Conservation (phyloP, 2,329 filamentous ascomycete genomes). For the Cercospora sp. region DNA sequence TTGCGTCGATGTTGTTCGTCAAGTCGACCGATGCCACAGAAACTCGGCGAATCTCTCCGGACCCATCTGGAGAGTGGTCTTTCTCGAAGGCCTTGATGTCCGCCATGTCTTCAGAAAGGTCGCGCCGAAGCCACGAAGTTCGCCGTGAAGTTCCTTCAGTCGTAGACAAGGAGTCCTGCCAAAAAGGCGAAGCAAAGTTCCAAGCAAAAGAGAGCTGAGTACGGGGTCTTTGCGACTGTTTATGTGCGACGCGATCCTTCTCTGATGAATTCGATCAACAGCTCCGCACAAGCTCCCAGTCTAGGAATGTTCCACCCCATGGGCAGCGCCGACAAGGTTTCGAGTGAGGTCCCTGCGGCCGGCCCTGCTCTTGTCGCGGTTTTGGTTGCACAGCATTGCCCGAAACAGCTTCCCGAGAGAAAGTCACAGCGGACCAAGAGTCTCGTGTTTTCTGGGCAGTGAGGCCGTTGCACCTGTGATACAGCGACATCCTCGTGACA, state of each 20-base stretch:
- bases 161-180: conserved; percentile 6
- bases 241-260: background rate
- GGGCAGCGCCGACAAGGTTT: background rate
- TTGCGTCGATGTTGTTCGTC: conserved; percentile 32
- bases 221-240: background rate
- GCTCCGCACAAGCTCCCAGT: background rate
- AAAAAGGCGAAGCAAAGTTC: conserved; percentile 4
- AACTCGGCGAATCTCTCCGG: conserved; percentile 10
- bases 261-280: background rate
- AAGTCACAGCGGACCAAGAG: conserved; percentile 5
- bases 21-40: conserved; percentile 21
- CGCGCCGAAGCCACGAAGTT: background rate
- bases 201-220: background rate
- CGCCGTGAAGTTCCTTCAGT: background rate
- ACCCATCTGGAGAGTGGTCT: conserved; percentile 1
- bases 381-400: conserved; percentile 4
- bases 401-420: conserved; percentile 6
- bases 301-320: background rate
- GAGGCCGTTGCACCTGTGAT: background rate
- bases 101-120: background rate
- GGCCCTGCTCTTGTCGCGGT: background rate
- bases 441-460: conserved; percentile 6
- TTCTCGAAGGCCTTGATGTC: conserved; percentile 13
- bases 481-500: background rate
- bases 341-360: conserved; percentile 4